Evolutionary conservation across 192 early-diverging fungal species (phyloP).

Genomic region (Powellomyces hirtus): DNA sequence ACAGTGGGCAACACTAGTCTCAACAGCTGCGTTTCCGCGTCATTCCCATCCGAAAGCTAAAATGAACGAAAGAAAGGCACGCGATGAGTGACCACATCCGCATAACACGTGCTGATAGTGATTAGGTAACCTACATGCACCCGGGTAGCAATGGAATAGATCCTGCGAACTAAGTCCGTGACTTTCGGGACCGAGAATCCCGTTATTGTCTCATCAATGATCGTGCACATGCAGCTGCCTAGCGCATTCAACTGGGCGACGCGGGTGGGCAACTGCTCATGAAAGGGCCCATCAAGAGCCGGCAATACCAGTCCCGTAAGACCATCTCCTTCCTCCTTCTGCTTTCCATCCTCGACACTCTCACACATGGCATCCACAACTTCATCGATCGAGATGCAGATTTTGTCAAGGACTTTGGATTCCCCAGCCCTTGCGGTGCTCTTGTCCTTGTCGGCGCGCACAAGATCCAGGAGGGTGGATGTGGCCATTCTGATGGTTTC

Average conservation of each 20-base stretch:
- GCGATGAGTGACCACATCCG: too few species aligned
- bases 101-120: too few species aligned
- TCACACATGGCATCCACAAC: neutral
- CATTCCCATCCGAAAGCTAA: neutral
- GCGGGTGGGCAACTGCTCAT: neutral
- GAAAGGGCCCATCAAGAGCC: neutral
- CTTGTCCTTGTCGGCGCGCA: slow-evolving; percentile 7
- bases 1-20: neutral
- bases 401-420: neutral
- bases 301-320: neutral
- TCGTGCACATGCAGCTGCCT: neutral
- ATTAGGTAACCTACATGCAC: too few species aligned
- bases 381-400: neutral
- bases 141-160: neutral
- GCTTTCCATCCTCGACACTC: slow-evolving; percentile 4
- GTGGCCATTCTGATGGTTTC: neutral
- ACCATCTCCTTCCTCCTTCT: neutral
- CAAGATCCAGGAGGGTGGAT: neutral
- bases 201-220: neutral
- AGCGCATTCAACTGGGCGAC: neutral
- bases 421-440: neutral
- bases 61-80: too few species aligned
- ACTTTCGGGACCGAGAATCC: neutral
- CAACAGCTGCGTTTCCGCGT: neutral
- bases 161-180: neutral